Conservation (phyloP, 495 filamentous ascomycete species). For the Xylaria longipes region DNA sequence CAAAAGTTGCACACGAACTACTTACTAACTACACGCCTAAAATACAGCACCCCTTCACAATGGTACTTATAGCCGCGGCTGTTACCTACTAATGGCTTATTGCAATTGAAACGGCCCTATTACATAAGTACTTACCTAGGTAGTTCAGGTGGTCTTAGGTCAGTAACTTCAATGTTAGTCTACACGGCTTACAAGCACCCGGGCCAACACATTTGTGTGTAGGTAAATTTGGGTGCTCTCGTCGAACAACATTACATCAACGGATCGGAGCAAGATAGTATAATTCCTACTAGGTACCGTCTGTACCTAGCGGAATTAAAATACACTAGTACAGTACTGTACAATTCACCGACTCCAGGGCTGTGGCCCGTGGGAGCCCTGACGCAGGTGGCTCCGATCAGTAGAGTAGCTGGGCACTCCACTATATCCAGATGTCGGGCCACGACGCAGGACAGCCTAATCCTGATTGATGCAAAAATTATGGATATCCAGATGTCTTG, state of each 20-base stretch:
- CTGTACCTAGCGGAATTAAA: not conserved
- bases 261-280: conserved; percentile 15
- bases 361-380: conserved; percentile 6
- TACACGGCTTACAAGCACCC: not conserved
- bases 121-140: not conserved
- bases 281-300: conserved; percentile 8
- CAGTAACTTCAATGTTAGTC: not conserved
- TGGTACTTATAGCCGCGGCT: not conserved
- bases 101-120: not conserved
- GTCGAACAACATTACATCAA: not conserved
- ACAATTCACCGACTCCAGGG: conserved; percentile 6
- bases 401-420: not conserved
- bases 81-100: not conserved
- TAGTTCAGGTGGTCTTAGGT: not conserved
- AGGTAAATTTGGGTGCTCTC: not conserved
- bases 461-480: conserved; percentile 15
- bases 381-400: not conserved
- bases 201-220: not conserved
- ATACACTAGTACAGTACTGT: not conserved
- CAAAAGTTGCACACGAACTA: not conserved
- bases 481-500: not conserved
- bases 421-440: conserved; percentile 10
- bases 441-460: not conserved
- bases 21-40: not conserved
- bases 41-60: not conserved